Conservation (phyloP, 192 early-diverging fungal species). For the Mortierella antarctica region DNA sequence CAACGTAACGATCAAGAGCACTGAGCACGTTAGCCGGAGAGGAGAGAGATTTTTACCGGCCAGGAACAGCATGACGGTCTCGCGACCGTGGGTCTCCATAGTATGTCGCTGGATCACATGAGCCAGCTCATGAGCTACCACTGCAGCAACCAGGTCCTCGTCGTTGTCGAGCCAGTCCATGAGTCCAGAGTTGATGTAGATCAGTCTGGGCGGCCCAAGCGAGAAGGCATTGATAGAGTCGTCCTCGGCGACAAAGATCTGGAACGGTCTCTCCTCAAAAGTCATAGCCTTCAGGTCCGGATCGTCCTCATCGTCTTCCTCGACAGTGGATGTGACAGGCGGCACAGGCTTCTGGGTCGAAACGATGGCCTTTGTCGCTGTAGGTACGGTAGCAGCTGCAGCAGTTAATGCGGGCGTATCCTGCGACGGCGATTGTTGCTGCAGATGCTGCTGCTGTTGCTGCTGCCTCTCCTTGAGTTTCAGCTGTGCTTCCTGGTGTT, state of each 20-base stretch:
- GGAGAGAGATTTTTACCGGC: slow-evolving; percentile 38
- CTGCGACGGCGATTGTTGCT: neutral
- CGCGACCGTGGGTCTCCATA: slow-evolving; percentile 65
- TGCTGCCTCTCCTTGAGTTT: slow-evolving; percentile 16
- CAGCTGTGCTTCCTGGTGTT: slow-evolving; percentile 26
- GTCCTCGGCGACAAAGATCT: slow-evolving; percentile 51
- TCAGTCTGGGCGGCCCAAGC: slow-evolving; percentile 38
- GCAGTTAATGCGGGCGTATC: neutral
- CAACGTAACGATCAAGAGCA: neutral
- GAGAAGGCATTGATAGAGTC: slow-evolving; percentile 49
- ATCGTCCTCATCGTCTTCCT: slow-evolving; percentile 18
- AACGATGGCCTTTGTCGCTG: slow-evolving; percentile 25
- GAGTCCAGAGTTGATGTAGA: slow-evolving; percentile 49
- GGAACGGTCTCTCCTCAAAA: slow-evolving; percentile 43
- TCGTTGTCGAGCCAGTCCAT: slow-evolving; percentile 56
- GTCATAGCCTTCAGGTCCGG: slow-evolving; percentile 17
- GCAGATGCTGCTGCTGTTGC: neutral
- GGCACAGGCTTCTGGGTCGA: slow-evolving; percentile 15
- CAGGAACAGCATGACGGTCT: slow-evolving; percentile 59
- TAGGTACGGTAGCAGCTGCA: neutral
- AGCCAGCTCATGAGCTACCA: slow-evolving; percentile 66
- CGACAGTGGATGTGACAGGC: neutral
- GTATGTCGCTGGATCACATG: slow-evolving; percentile 67
- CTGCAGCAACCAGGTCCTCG: slow-evolving; percentile 58
- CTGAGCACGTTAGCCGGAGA: too few species aligned